A percentile compares a stretch with the other conserved stretches of the same genome.
Evolutionary conservation across 2,329 filamentous ascomycete species (phyloP).

Genomic region (Sphaerulina vaccinii): DNA sequence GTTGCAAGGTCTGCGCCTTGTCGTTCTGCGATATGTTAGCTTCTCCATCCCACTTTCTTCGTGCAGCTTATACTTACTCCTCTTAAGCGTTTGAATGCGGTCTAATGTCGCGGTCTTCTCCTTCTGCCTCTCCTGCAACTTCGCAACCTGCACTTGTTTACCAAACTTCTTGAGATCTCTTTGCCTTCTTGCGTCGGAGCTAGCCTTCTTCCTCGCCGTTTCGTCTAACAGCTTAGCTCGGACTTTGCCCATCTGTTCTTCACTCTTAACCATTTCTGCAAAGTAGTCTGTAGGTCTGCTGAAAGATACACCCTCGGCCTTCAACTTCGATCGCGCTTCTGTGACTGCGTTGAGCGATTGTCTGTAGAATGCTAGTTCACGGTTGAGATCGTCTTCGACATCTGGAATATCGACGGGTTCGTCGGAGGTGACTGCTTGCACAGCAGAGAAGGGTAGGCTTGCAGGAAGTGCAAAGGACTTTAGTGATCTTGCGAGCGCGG

Average conservation of each 20-base stretch:
- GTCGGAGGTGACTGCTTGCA: constrained; percentile 72
- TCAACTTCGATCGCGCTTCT: constrained; percentile 69
- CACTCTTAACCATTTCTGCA: constrained; percentile 97
- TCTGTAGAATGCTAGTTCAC: constrained; percentile 89
- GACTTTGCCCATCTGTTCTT: constrained; percentile 97
- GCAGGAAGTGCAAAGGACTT: constrained; percentile 74
- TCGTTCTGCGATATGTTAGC: constrained; percentile 63
- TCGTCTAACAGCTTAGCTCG: constrained; percentile 91
- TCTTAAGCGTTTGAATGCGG: constrained; percentile 91
- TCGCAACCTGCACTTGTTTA: constrained; percentile 95
- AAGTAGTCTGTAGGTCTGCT: constrained; percentile 92
- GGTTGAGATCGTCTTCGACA: constrained; percentile 84
- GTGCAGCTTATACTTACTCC: constrained; percentile 64
- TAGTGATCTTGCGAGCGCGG: constrained; percentile 76
- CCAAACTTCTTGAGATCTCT: constrained; percentile 98
- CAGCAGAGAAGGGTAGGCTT: constrained; percentile 74
- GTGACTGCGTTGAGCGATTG: constrained; percentile 80
- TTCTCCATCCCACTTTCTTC: neutral
- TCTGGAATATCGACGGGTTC: constrained; percentile 73
- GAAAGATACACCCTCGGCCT: constrained; percentile 81
- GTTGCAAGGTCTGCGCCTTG: constrained; percentile 66
- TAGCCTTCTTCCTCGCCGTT: constrained; percentile 86
- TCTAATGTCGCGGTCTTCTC: constrained; percentile 90
- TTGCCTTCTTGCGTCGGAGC: constrained; percentile 85
- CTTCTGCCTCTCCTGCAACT: constrained; percentile 90